Evolutionary conservation across 805 yeast genomes (phyloP), one percentile per base, ranked within the genome.

Genomic region (Tanozyma kutaoensis): DNA sequence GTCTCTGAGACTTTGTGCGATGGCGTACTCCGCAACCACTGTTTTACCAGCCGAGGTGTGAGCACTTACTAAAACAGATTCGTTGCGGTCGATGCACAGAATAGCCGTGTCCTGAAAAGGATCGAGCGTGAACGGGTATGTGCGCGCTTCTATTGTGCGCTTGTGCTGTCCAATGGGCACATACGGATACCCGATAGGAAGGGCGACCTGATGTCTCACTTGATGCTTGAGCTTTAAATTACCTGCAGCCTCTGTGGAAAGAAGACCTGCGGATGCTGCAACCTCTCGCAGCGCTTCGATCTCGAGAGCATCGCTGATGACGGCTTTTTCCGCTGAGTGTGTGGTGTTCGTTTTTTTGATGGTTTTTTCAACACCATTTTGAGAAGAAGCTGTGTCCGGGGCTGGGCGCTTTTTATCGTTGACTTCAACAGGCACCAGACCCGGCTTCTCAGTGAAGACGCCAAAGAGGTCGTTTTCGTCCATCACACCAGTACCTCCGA

Each of bases 1-100:
- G 27, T 78, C 84, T 36, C 91, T 61, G 34, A 86, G 57, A n/a
- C 94, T 79, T 52, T 84, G 95, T 1, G 96, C 96, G 51, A 86
- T 86, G 15, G 96, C 95, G 44, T 86, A 86, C 49, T 86, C 96
- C 1, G 96, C 96, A 23, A 86, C 96, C 25, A 86, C 96, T 0
- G 96, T 86, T 47, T 86, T 86, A 58, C 96, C 96, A 8, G 96
- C 96, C 27, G 95, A 85, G 0, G 96, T 86, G 45, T 85, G 97
- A 8, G 99, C 99, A 19, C 96, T 85, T 4, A 91, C 98, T 40
- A 91, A 63, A 14, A 91, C 99, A 2, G 94, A 78, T 55, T 88
- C 97, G 40, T 75, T 71, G 46, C 97, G 67, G 50, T 91, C 97
- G 37, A 91, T 91, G 56, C 97, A 88, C 8, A 95, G 85, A 36